Conservation (phyloP, 768 basidiomycete genomes). For the Pisolithus albus region DNA sequence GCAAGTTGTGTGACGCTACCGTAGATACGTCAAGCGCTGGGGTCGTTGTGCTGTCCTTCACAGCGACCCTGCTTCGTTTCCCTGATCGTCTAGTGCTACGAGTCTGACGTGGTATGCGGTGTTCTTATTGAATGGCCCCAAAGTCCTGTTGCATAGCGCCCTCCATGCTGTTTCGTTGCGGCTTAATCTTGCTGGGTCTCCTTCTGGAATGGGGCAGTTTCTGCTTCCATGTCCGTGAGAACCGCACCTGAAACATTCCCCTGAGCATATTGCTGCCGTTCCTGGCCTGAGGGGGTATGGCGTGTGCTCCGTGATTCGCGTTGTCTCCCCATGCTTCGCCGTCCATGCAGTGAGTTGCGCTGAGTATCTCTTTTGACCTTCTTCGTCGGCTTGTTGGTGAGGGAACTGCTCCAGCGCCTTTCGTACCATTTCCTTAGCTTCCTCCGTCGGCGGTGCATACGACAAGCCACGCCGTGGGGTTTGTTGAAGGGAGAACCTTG, state of each 20-base stretch:
- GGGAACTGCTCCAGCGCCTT: background rate
- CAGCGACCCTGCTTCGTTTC: background rate
- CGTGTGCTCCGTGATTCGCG: background rate
- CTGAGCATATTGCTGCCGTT: background rate
- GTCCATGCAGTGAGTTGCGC: background rate
- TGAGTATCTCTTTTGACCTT: background rate
- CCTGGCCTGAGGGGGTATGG: background rate
- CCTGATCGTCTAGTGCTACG: background rate
- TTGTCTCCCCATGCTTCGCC: background rate
- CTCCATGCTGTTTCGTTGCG: background rate
- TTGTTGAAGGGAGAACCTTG: too few relatives aligned
- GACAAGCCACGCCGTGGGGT: too few relatives aligned
- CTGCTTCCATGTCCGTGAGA: background rate
- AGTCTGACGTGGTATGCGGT: background rate
- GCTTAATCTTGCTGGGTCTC: background rate
- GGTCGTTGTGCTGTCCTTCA: background rate
- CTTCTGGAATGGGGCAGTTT: background rate
- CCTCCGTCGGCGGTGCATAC: too few relatives aligned
- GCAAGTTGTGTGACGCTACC: background rate
- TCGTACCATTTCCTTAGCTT: background rate
- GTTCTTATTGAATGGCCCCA: background rate
- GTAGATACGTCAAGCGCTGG: background rate
- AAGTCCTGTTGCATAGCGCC: background rate
- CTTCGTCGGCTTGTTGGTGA: background rate
- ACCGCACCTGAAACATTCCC: background rate